These are phyloP conservation scores for Pochonia chlamydosporia DNA, from an alignment of 2,329 filamentous ascomycete genomes.

Conservation along the genomic window DNA sequence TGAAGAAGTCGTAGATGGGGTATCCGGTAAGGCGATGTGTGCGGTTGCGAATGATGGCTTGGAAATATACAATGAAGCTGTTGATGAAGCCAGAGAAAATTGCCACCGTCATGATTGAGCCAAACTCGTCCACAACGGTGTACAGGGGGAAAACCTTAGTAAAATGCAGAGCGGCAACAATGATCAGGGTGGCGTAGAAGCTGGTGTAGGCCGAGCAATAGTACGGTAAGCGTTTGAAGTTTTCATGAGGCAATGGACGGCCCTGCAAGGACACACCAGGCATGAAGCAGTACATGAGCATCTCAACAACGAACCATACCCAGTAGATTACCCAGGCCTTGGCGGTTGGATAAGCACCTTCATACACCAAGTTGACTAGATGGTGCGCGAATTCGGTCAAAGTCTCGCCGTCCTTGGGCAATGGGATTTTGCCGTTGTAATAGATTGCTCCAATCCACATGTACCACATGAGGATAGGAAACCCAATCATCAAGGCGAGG, in stretches of 20 bases:
- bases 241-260: slow-evolving; percentile 75
- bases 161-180: slow-evolving; percentile 66
- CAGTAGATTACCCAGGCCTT: slow-evolving; percentile 92
- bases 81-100: slow-evolving; percentile 85
- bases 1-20: slow-evolving; percentile 82
- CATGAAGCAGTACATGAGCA: slow-evolving; percentile 71
- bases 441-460: slow-evolving; percentile 96
- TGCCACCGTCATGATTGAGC: slow-evolving; percentile 82
- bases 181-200: slow-evolving; percentile 75
- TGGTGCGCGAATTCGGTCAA: slow-evolving; percentile 65
- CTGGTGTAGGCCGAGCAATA: slow-evolving; percentile 86
- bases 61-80: slow-evolving; percentile 76
- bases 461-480: slow-evolving; percentile 92
- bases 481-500: slow-evolving; percentile 80
- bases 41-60: slow-evolving; percentile 69
- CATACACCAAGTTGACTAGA: slow-evolving; percentile 66
- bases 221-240: slow-evolving; percentile 80
- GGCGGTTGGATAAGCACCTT: slow-evolving; percentile 72
- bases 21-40: slow-evolving; percentile 87
- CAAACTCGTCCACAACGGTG: slow-evolving; percentile 90
- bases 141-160: slow-evolving; percentile 81
- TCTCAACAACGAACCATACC: slow-evolving; percentile 82
- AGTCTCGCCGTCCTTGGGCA: slow-evolving; percentile 58
- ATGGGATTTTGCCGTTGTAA: slow-evolving; percentile 77
- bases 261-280: slow-evolving; percentile 83